Base-by-base conservation (phyloP, 2,329 filamentous ascomycete species). In the Colletotrichum shisoi region DNA sequence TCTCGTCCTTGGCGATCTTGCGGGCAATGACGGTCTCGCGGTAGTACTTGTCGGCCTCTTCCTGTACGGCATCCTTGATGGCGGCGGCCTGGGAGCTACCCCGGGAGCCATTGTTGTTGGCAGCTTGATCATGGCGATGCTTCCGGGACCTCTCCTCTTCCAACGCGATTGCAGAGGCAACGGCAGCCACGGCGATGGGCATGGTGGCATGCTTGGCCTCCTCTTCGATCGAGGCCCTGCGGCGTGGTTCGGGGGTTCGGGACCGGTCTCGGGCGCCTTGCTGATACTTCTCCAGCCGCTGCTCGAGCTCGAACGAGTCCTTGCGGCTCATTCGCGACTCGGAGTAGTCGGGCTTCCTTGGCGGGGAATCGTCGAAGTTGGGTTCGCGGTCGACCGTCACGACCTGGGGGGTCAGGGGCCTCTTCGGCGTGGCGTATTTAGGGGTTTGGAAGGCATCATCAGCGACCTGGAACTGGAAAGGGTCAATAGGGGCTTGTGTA, bases 391-490 rank as follows among this genome's bases (percentile, higher is more conserved):
- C 82, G 53, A 87, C 81, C 2, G 84, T 86, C 46, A 84, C 77
- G 51, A 88, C 76, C 66, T 79, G 79, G 7, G 83, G 85, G 4
- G 83, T 84, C 67, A 83, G 70, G 2, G 83, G 80, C 54, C 80
- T 78, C 44, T 74, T 73, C 0, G 81, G 79, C 13, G 78, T 80
- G 24, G 65, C 56, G 44, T 60, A 67, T 56, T 65, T 70, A 3
- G 84, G 81, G 11, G 82, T 83, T 56, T 78, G 76, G 67, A 85
- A 85, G n/a, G 81, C 81, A 71, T 84, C 81, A 67, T 84, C 79
- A 48, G 80, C 70, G 68, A 88, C 83, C 74, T 85, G 85, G 72
- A 80, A 89, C 73, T 87, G 81, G 74, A 89, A 88, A 19, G 86
- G 85, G 75, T 89, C 83, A 72, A 85, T 74, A 57, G 75, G 72